Conservation (phyloP, 2,329 filamentous ascomycete genomes). For the Arthrobotrys musiformis region DNA sequence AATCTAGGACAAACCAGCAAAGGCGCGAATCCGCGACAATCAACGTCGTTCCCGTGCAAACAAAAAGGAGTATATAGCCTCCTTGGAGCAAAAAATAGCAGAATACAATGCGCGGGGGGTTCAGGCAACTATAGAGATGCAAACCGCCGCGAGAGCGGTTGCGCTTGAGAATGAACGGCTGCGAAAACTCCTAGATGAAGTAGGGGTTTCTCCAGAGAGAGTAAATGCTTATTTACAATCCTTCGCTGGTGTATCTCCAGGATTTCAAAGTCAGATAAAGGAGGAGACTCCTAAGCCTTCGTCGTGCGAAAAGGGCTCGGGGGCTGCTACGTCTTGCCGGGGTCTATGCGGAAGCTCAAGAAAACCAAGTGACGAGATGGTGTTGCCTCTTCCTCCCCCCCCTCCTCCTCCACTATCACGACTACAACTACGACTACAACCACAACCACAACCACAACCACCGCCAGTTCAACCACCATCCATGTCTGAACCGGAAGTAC, state of each 20-base stretch:
- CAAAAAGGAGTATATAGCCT: constrained; percentile 67
- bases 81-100: constrained; percentile 65
- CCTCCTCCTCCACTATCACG: too few species aligned
- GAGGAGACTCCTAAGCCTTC: neutral
- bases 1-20: constrained; percentile 20
- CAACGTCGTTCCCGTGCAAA: constrained; percentile 69
- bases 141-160: constrained; percentile 67
- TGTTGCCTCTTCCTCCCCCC: neutral
- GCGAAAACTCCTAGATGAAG: constrained; percentile 63
- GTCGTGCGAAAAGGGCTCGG: neutral
- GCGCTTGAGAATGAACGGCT: constrained; percentile 66
- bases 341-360: neutral
- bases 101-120: constrained; percentile 67
- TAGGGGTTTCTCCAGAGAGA: constrained; percentile 61
- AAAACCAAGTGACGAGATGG: neutral
- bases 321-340: neutral
- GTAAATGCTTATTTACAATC: constrained; percentile 28
- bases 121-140: constrained; percentile 68
- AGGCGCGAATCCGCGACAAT: constrained; percentile 62
- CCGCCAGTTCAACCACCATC: too few species aligned
- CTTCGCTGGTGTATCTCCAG: neutral
- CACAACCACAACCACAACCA: neutral
- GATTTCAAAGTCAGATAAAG: neutral
- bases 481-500: neutral
- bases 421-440: neutral